Evolutionary conservation across 768 basidiomycete genomes (phyloP), one percentile per base, ranked within the genome.

Genomic region (Collybia sp.): DNA sequence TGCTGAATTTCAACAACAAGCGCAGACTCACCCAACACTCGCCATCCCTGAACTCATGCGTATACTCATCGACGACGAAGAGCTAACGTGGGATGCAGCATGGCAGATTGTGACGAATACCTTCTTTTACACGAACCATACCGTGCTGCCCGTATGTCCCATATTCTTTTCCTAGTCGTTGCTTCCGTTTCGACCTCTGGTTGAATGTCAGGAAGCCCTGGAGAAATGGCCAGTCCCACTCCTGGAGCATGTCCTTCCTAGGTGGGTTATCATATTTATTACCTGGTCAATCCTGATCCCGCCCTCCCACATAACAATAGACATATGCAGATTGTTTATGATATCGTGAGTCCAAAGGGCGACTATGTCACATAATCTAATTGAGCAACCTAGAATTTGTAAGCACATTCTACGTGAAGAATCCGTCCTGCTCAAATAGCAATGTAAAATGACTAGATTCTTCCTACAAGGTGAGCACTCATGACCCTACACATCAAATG

Each of bases 71-170:
- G 95, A 98, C 57, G 95, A 98, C 32, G 95, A 98, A 63, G 90
- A 93, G 31, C 58, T 93, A 15, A 55, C 69, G 1, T 99, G 93
- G 88, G 79, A 82, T 51, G 55, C 65, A 12, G 94, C 96, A 3
- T 99, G 96, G 96, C 64, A 73, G 17, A 91, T 98, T 55, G 83
- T 86, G 38, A 90, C 82, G 43, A 85, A 85, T 60, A 92, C 89
- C 2, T 94, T 96, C 72, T 93, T 89, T 66, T 98, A 93, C 71
- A 97, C 93, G 9, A 96, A 95, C 63, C 93, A 93, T 65, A 93
- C 90, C 6, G 93, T 98, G 25, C 72, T 96, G 25, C 89, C 92
- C 17, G 91, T 86, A 34, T 56, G 80, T 75, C 54, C 40, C 41
- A 12, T 47, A 30, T 12, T 5, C 17, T 34, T 5, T 8, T 13